Conservation (phyloP, 805 yeast species). For the Pichia cabralensis region DNA sequence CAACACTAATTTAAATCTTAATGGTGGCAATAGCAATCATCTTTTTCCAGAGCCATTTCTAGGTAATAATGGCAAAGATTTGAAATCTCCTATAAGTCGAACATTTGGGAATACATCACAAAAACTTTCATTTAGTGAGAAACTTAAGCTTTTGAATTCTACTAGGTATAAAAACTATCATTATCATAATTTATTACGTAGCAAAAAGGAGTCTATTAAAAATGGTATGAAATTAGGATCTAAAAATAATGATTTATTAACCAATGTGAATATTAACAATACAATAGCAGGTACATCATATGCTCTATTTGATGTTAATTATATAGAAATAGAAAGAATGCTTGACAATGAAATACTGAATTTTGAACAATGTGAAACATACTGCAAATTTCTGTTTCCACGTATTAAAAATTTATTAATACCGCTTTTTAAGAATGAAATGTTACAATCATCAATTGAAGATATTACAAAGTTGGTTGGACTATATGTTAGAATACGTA, state of each 20-base stretch:
- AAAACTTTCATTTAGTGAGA: conserved; percentile 13
- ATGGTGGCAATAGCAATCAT: no score
- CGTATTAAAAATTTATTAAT: conserved; percentile 31
- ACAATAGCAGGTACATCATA: conserved; percentile 3
- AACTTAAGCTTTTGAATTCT: conserved; percentile 7
- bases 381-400: conserved; percentile 42
- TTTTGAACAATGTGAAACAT: conserved; percentile 28
- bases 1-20: no score
- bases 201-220: conserved; percentile 19
- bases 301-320: conserved; percentile 4
- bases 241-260: conserved; percentile 3
- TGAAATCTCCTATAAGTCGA: conserved; percentile 22
- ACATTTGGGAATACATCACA: conserved; percentile 23
- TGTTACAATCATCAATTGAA: conserved; percentile 43
- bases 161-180: conserved; percentile 22
- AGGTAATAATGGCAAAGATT: no score
- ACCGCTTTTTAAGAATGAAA: conserved; percentile 41
- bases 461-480: conserved; percentile 42
- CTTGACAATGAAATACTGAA: conserved; percentile 19
- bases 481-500: conserved; percentile 23
- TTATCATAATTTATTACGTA: conserved; percentile 20
- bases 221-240: conserved; percentile 5
- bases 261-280: not conserved
- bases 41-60: no score
- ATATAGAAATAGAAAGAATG: conserved; percentile 19